Evolutionary conservation across 176 grass and related monocot species (phyloP), one percentile per base, ranked within the genome.

Genomic region (Triticum monococcum): DNA sequence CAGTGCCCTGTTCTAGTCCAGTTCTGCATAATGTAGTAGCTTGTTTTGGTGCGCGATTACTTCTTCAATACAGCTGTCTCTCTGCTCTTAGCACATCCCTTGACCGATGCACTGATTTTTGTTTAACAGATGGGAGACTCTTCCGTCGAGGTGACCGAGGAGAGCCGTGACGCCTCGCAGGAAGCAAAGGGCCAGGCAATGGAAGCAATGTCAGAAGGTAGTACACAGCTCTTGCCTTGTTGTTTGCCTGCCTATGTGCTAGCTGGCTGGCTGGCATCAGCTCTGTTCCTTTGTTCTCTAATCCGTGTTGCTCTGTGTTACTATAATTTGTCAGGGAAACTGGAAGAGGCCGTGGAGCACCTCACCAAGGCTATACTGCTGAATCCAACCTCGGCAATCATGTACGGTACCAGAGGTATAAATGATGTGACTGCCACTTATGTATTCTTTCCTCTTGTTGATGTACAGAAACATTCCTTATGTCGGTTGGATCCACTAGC

Each of bases 151-250:
- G 96, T 96, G 12, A 92, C 91, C 14, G 96, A 98, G 50, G 91
- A 98, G 91, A 98, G 89, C 24, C 91, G 93, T 24, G 93, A 98
- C 72, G 91, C 93, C 23, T 92, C 96, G 37, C 96, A 98, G 86
- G 93, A 98, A 74, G 84, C 90, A 13, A 96, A 98, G 81, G 91
- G 83, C 23, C 92, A 88, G 89, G 93, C 93, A 11, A 88, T 98
- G 91, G 93, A 95, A 72, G 88, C 96, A 68, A 96, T 98, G 65
- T 92, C 91, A 57, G 96, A 98, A 88, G 93, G 96, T 98, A 87
- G 63, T 9, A 33, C 23, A 0, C 17, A 26, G n/a, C 23, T 1
- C 17, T 8, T 18, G 14, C 7, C 14, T 31, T 64, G 25, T 28
- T 31, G 61, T 26, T 30, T 40, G 26, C 10, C 80, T 40, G 26